Evolutionary conservation across 768 basidiomycete species (phyloP).

Genomic region (Boletus subparvulus): DNA sequence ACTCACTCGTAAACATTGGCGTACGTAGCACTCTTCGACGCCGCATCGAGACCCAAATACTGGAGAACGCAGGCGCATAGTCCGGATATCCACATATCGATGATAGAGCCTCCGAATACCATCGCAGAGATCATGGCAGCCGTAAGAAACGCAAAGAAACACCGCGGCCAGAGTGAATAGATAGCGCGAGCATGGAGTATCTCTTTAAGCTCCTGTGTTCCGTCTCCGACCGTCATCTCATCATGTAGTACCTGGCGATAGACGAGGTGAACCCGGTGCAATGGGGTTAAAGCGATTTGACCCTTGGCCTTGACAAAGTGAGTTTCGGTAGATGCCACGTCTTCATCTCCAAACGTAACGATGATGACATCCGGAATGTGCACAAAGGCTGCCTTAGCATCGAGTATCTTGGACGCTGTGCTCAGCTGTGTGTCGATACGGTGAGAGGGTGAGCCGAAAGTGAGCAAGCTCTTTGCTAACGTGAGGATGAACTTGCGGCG

Average conservation of each 20-base stretch:
- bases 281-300: constrained; percentile 75
- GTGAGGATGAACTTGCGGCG: constrained; percentile 77
- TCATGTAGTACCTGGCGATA: constrained; percentile 89
- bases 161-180: constrained; percentile 66
- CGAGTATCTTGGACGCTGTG: constrained; percentile 75
- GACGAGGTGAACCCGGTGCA: constrained; percentile 79
- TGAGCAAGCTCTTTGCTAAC: constrained; percentile 82
- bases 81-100: constrained; percentile 84
- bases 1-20: constrained; percentile 95
- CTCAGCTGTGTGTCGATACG: constrained; percentile 86
- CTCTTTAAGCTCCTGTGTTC: constrained; percentile 61
- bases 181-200: constrained; percentile 64
- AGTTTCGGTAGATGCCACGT: constrained; percentile 71
- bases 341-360: constrained; percentile 77
- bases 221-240: constrained; percentile 69
- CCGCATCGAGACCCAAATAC: constrained; percentile 78
- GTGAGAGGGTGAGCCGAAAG: constrained; percentile 95
- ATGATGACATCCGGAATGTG: constrained; percentile 80
- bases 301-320: constrained; percentile 84
- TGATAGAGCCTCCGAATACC: constrained; percentile 75
- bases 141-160: constrained; percentile 72
- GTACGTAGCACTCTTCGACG: constrained; percentile 84
- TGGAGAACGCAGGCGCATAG: constrained; percentile 66
- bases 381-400: constrained; percentile 80
- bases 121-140: constrained; percentile 81